These are phyloP conservation scores for Pichia sp. DNA, from an alignment of 1,139 yeast genomes.

Conservation along the genomic window DNA sequence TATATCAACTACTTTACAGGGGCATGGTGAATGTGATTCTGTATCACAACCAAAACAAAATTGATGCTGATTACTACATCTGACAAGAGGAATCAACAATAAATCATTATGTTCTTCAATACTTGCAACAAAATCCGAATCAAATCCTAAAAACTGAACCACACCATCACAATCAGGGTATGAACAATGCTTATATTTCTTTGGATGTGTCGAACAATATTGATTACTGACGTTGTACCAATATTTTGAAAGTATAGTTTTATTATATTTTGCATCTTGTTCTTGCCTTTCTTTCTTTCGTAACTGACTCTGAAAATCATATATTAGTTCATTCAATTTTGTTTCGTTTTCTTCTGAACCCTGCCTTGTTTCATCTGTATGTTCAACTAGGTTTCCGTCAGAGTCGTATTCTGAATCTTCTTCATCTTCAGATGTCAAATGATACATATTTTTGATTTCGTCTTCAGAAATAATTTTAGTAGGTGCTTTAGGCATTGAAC, in stretches of 20 bases:
- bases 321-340: constrained; percentile 20
- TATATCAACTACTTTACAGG: constrained; percentile 58
- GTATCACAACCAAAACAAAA: constrained; percentile 82
- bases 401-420: constrained; percentile 7
- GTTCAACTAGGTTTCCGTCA: constrained; percentile 2
- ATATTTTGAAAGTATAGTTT: constrained; percentile 20
- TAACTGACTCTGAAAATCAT: constrained; percentile 23
- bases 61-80: constrained; percentile 59
- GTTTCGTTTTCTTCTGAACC: background rate
- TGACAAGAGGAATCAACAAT: constrained; percentile 52
- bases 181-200: constrained; percentile 71
- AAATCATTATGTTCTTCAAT: constrained; percentile 32
- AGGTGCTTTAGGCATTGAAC: background rate
- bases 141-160: constrained; percentile 42
- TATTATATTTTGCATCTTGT: constrained; percentile 17
- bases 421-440: constrained; percentile 4
- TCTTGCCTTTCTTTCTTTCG: constrained; percentile 20
- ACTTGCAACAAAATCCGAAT: constrained; percentile 26
- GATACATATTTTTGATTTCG: constrained; percentile 11
- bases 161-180: constrained; percentile 72
- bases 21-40: constrained; percentile 70
- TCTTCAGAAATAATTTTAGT: constrained; percentile 14
- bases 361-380: background rate
- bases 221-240: constrained; percentile 34
- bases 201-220: constrained; percentile 45